Evolutionary conservation across 768 basidiomycete species (phyloP).

Genomic region (Leucocoprinus sp.): DNA sequence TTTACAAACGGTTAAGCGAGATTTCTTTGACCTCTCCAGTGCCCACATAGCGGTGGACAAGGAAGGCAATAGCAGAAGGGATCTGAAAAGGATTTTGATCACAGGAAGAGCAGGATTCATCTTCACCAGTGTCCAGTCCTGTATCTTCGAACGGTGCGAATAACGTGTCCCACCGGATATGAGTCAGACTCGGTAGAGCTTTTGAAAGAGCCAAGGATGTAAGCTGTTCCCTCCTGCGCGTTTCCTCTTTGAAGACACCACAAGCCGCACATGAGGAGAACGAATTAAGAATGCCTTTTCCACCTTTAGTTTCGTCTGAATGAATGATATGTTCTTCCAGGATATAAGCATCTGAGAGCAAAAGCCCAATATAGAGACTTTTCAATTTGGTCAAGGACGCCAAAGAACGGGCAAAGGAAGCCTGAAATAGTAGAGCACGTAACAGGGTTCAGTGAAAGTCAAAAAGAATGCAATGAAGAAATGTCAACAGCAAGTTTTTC

Average conservation of each 20-base stretch:
- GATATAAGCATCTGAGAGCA: slow-evolving; percentile 47
- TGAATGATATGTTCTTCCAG: slow-evolving; percentile 41
- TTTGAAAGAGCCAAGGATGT: neutral
- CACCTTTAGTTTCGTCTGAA: slow-evolving; percentile 21
- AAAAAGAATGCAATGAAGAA: slow-evolving; percentile 4
- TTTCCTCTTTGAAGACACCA: slow-evolving; percentile 14
- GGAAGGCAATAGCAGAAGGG: neutral
- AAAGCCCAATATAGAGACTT: slow-evolving; percentile 52
- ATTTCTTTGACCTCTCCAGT: neutral
- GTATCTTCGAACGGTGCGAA: neutral
- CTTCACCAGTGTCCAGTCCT: neutral
- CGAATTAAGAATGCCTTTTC: slow-evolving; percentile 18
- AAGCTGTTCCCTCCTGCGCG: slow-evolving; percentile 13
- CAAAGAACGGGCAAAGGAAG: slow-evolving; percentile 34
- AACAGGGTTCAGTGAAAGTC: slow-evolving; percentile 1
- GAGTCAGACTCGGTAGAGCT: neutral
- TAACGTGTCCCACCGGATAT: slow-evolving; percentile 4
- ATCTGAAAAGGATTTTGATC: neutral
- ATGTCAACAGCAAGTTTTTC: slow-evolving; percentile 44
- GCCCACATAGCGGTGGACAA: neutral
- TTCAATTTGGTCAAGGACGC: slow-evolving; percentile 37
- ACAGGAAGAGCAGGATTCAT: neutral
- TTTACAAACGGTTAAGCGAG: neutral
- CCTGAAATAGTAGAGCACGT: slow-evolving; percentile 22
- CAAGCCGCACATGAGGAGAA: slow-evolving; percentile 31